These are phyloP conservation scores for Rhizopus stolonifer DNA, from an alignment of 371 early-diverging fungal species.

Conservation along the genomic window DNA sequence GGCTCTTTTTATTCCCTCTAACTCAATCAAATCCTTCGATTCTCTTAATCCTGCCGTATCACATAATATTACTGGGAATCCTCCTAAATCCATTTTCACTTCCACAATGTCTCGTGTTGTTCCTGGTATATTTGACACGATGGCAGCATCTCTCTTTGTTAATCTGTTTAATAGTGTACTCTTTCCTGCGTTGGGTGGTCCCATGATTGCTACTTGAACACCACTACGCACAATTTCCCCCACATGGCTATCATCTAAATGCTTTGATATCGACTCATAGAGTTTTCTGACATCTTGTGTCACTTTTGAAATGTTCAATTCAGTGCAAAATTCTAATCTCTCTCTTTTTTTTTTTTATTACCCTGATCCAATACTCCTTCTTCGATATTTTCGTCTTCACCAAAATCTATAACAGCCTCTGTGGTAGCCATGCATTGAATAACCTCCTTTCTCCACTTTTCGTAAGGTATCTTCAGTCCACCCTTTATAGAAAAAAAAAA, in stretches of 20 bases:
- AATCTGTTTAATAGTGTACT: constrained; percentile 73
- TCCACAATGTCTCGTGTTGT: constrained; percentile 84
- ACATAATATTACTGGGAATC: constrained; percentile 71
- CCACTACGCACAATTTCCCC: constrained; percentile 79
- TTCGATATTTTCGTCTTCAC: constrained; percentile 83
- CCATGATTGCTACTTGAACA: constrained; percentile 71
- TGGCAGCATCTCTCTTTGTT: constrained; percentile 75
- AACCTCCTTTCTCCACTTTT: constrained; percentile 62
- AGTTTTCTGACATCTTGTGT: constrained; percentile 16
- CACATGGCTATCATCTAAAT: constrained; percentile 64
- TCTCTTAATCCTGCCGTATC: constrained; percentile 81
- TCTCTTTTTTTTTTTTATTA: constrained; percentile 11
- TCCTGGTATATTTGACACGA: constrained; percentile 79
- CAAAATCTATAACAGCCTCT: constrained; percentile 83
- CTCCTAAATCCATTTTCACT: constrained; percentile 70
- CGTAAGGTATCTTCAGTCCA: constrained; percentile 61
- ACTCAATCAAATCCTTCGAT: constrained; percentile 66
- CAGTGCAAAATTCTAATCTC: neutral
- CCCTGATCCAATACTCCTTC: constrained; percentile 63
- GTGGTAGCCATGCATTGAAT: constrained; percentile 65
- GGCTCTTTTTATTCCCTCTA: constrained; percentile 74
- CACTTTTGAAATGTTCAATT: constrained; percentile 4
- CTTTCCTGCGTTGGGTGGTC: constrained; percentile 85
- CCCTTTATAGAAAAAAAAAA: constrained; percentile 43
- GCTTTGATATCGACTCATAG: constrained; percentile 40